phyloP scores from a whole-genome alignment of 164 flowering plant genomes.

The Houttuynia cordata region DNA sequence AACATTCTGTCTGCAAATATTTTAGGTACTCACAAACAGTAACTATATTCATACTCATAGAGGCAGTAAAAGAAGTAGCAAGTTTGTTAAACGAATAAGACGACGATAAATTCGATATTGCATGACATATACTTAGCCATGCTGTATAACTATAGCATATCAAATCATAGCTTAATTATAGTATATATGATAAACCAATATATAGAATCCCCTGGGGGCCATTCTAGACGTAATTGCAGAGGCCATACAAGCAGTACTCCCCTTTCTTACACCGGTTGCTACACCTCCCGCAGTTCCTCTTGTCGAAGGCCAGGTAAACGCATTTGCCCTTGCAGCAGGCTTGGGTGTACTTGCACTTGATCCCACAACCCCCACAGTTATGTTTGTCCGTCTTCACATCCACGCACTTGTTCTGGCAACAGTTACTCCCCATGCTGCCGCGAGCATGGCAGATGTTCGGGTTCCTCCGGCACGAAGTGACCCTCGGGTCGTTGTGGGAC shows the following conservation, averaged over 20 bases:
- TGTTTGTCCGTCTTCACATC: slow-evolving; percentile 9
- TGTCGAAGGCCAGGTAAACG: background rate
- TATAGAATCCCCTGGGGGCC: too few relatives aligned
- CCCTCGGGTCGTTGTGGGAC: background rate
- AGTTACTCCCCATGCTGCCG: background rate
- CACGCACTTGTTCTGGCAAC: slow-evolving; percentile 19
- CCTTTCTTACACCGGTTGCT: slow-evolving; percentile 4
- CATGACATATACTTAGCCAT: too few relatives aligned
- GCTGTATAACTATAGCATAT: too few relatives aligned
- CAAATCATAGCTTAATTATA: too few relatives aligned
- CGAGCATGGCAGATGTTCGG: background rate
- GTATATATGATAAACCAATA: too few relatives aligned
- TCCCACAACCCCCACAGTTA: slow-evolving; percentile 15
- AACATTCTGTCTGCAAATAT: too few relatives aligned
- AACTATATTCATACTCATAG: too few relatives aligned
- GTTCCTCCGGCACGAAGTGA: background rate
- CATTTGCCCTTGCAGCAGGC: slow-evolving; percentile 13
- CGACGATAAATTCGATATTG: too few relatives aligned
- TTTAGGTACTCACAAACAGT: too few relatives aligned
- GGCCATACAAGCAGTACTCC: slow-evolving; percentile 1
- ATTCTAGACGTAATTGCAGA: slow-evolving; percentile 3
- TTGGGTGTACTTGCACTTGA: slow-evolving; percentile 12
- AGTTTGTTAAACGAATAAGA: too few relatives aligned
- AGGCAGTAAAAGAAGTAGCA: too few relatives aligned
- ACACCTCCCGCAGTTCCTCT: slow-evolving; percentile 5